These are phyloP conservation scores for Lepiota venenata DNA, from an alignment of 768 basidiomycete genomes.

Conservation along the genomic window DNA sequence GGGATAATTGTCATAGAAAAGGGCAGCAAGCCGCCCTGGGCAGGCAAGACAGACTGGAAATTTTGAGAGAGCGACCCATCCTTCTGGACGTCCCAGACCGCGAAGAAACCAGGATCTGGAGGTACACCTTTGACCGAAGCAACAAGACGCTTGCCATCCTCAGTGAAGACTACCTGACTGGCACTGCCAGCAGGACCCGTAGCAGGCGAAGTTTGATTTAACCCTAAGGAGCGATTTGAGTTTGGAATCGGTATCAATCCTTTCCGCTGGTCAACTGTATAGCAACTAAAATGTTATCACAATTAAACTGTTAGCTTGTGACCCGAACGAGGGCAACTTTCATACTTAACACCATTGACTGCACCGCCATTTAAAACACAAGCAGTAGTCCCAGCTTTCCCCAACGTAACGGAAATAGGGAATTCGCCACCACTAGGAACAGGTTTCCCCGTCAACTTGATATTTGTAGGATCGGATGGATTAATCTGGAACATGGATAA, in stretches of 20 bases:
- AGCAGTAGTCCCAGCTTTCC: conserved; percentile 25
- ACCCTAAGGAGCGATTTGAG: conserved; percentile 37
- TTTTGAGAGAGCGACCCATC: conserved; percentile 46
- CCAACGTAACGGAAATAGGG: conserved; percentile 42
- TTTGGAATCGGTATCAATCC: conserved; percentile 37
- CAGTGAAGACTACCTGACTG: conserved; percentile 44
- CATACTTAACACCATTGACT: conserved; percentile 34
- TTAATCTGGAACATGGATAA: conserved; percentile 38
- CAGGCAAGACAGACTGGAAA: conserved; percentile 22
- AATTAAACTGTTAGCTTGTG: background rate
- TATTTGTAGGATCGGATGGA: conserved; percentile 35
- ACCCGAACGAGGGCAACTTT: conserved; percentile 17
- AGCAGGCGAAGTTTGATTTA: conserved; percentile 51
- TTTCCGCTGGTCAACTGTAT: conserved; percentile 34
- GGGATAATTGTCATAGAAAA: conserved; percentile 46
- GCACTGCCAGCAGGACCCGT: conserved; percentile 44
- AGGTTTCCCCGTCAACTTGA: conserved; percentile 41
- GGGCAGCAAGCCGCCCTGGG: conserved; percentile 40
- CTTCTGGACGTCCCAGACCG: conserved; percentile 42
- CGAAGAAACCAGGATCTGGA: conserved; percentile 46
- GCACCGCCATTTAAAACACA: conserved; percentile 43
- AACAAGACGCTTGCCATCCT: conserved; percentile 40
- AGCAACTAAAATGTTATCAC: conserved; percentile 32
- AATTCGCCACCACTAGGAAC: conserved; percentile 45
- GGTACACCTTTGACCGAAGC: conserved; percentile 48